Base-by-base conservation (phyloP, 306 rosid genomes). In the Lablab purpureus region DNA sequence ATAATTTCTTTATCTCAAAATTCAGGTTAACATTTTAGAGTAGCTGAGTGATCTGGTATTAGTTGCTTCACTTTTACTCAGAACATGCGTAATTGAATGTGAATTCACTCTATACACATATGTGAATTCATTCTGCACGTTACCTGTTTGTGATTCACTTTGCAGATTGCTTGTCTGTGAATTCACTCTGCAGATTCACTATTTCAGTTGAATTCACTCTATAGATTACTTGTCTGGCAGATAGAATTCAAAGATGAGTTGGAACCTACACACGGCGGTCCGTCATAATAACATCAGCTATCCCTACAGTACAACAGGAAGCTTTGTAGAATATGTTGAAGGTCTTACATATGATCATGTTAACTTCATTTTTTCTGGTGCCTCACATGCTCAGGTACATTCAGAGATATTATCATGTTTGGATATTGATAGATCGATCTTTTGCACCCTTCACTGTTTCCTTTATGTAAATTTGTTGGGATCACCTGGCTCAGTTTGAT, bases 271-370 rank as follows among this genome's bases (percentile, higher is more conserved):
- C 73, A 88, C 87, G 91, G 99, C 89, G 84, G 87, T 89, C 81
- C 97, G 93, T 79, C 90, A 90, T 89, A 82, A 84, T 66, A 91
- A 82, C 85, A 84, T 86, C 67, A 84, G 87, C 88, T 91, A 88
- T 81, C 97, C 99, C 17, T 91, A 95, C 72, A 89, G 47, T 76
- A 75, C 92, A 11, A 92, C 96, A 15, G 97, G 98, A 78, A 93
- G 97, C 88, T 91, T 95, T 90, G 90, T 91, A 76, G 99, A 93
- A 81, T 91, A 93, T 82, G 86, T 95, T 84, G 98, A 91, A 90
- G 98, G 97, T 70, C 94, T 95, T 65, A 95, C 98, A 14, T 93
- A 93, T 14, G 98, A 95, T 51, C 99, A 95, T 84, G 99, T 91
- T 88, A 92, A 95, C 88, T 95, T 95, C 84, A 95, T 93, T 80